A percentile compares a stretch with the other conserved stretches of the same genome.
Conservation (phyloP, 2,329 filamentous ascomycete species). For the Penicillium sp. region DNA sequence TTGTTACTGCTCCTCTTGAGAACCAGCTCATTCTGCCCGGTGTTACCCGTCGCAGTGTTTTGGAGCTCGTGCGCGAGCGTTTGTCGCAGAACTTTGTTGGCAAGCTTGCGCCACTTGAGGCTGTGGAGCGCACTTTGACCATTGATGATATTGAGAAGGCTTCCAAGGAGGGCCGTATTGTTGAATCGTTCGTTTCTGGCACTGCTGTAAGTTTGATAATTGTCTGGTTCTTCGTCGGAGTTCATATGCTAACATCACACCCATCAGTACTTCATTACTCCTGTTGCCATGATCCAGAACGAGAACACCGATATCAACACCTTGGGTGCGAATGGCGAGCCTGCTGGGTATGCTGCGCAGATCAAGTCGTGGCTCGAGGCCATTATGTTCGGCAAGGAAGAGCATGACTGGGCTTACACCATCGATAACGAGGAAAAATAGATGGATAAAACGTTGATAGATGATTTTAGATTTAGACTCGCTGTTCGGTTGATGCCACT, state of each 20-base stretch:
- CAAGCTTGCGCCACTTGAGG: constrained; percentile 66
- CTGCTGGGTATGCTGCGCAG: constrained; percentile 35
- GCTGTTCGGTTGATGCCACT: not conserved
- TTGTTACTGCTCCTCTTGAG: constrained; percentile 80
- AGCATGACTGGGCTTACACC: constrained; percentile 68
- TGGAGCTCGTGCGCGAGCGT: constrained; percentile 67
- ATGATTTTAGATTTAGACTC: constrained; percentile 1
- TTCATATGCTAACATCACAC: constrained; percentile 1
- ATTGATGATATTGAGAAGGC: constrained; percentile 76
- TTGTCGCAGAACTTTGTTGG: constrained; percentile 47
- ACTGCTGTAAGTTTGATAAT: constrained; percentile 65
- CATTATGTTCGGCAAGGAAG: constrained; percentile 70
- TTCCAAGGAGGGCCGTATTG: constrained; percentile 67
- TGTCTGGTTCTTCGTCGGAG: not conserved
- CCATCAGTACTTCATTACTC: constrained; percentile 66
- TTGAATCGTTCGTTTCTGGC: constrained; percentile 83
- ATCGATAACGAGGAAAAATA: constrained; percentile 57
- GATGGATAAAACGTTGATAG: not conserved
- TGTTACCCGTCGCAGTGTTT: constrained; percentile 76
- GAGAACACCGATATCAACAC: constrained; percentile 62
- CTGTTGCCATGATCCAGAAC: constrained; percentile 67
- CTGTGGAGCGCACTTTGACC: constrained; percentile 79
- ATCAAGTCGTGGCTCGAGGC: constrained; percentile 67
- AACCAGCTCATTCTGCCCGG: constrained; percentile 84
- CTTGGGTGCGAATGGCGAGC: constrained; percentile 25